phyloP scores from a whole-genome alignment of 306 rosid genomes.

The Citrullus mucosospermus region DNA sequence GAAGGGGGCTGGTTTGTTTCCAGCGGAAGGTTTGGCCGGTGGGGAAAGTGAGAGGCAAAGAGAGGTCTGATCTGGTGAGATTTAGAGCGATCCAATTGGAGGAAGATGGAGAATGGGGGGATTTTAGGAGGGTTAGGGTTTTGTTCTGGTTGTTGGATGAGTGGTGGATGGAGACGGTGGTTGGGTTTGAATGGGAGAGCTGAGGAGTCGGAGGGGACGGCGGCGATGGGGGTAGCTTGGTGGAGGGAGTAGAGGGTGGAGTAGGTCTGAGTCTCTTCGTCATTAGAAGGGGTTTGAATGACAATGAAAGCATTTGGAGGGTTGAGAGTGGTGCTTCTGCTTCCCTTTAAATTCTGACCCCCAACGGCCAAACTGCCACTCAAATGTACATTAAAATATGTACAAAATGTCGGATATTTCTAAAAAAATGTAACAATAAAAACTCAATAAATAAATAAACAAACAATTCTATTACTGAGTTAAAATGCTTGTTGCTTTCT shows the following conservation, averaged over 20 bases:
- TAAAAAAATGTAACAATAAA: no score
- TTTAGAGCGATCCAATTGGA: slow-evolving; percentile 45
- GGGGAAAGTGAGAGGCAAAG: slow-evolving; percentile 78
- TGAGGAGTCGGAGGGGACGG: slow-evolving; percentile 41
- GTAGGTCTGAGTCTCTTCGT: slow-evolving; percentile 29
- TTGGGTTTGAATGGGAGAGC: slow-evolving; percentile 10
- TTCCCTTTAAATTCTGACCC: not conserved
- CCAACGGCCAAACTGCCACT: not conserved
- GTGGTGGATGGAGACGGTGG: slow-evolving; percentile 1
- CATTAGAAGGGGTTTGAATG: slow-evolving; percentile 13
- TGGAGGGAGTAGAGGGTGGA: slow-evolving; percentile 11
- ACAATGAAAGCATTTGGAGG: not conserved
- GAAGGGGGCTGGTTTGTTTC: slow-evolving; percentile 54
- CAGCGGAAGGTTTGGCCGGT: slow-evolving; percentile 97
- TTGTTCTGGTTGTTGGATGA: slow-evolving; percentile 16
- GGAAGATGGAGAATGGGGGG: slow-evolving; percentile 6
- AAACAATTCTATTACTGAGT: no score
- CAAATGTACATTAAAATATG: no score
- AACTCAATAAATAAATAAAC: no score
- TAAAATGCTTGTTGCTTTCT: no score
- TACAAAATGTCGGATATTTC: no score
- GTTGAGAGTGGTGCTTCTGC: not conserved
- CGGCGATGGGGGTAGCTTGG: slow-evolving; percentile 6
- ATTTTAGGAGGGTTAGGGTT: slow-evolving; percentile 8
- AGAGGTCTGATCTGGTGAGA: slow-evolving; percentile 51